These are phyloP conservation scores for Candida anutae DNA, from an alignment of 1,139 yeast species.

Conservation along the genomic window DNA sequence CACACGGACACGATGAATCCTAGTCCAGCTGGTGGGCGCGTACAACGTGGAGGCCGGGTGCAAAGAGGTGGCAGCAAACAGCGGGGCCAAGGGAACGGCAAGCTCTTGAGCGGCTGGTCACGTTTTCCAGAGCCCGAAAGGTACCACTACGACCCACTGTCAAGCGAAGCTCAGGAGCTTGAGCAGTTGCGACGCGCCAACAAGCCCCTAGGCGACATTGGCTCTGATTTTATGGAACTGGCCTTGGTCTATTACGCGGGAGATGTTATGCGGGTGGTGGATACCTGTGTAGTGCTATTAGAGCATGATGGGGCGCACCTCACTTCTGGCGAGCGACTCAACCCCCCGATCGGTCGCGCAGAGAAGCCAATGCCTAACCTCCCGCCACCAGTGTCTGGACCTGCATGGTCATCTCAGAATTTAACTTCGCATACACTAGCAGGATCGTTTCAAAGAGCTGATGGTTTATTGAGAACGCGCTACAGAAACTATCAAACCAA, in stretches of 20 bases:
- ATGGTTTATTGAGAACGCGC: slow-evolving; percentile 5
- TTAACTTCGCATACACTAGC: background rate
- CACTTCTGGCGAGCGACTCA: slow-evolving; percentile 7
- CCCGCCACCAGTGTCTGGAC: no score
- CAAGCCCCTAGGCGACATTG: slow-evolving; percentile 8
- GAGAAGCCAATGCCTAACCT: no score
- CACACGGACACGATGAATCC: background rate
- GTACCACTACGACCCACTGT: slow-evolving; percentile 3
- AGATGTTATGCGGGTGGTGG: slow-evolving; percentile 24
- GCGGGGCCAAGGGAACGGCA: no score
- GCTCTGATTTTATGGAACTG: slow-evolving; percentile 22
- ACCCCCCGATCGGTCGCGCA: no score
- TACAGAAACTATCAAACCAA: slow-evolving; percentile 7
- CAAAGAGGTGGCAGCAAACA: slow-evolving; percentile 15
- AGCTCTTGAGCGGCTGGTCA: no score
- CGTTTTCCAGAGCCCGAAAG: background rate
- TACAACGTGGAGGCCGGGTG: slow-evolving; percentile 17
- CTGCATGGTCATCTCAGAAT: no score
- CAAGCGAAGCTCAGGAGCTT: slow-evolving; percentile 14
- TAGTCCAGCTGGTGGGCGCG: slow-evolving; percentile 2
- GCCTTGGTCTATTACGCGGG: slow-evolving; percentile 35
- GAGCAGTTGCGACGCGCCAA: slow-evolving; percentile 15
- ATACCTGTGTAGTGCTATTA: slow-evolving; percentile 17
- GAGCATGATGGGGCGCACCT: slow-evolving; percentile 14
- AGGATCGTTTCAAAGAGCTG: background rate